These are phyloP conservation scores for Aphanomyces astaci DNA, from an alignment of 352 stramenopile species.

Conservation along the genomic window DNA sequence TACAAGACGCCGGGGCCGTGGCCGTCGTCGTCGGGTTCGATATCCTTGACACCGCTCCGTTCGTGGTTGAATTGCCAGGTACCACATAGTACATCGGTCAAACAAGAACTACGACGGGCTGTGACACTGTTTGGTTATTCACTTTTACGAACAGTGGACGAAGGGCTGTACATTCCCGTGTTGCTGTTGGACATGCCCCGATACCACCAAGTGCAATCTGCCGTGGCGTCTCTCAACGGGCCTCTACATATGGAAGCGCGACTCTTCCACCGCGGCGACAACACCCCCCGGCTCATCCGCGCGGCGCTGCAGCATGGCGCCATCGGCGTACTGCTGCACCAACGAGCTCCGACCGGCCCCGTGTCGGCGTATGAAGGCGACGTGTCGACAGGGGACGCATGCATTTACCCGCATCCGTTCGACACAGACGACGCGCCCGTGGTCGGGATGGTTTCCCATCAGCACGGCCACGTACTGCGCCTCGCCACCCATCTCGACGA, in stretches of 20 bases:
- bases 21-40: slow-evolving; percentile 55
- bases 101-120: too few species aligned
- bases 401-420: not conserved
- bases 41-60: slow-evolving; percentile 47
- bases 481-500: slow-evolving; percentile 25
- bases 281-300: slow-evolving; percentile 14
- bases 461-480: slow-evolving; percentile 27
- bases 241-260: slow-evolving; percentile 19
- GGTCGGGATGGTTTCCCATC: slow-evolving; percentile 36
- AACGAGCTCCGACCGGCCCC: not conserved
- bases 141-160: slow-evolving; percentile 28
- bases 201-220: not conserved
- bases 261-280: not conserved
- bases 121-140: not conserved
- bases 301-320: slow-evolving; percentile 16
- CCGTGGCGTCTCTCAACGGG: slow-evolving; percentile 4
- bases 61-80: slow-evolving; percentile 38
- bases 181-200: slow-evolving; percentile 36
- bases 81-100: not conserved
- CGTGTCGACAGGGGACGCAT: not conserved
- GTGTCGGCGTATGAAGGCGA: not conserved
- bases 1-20: slow-evolving; percentile 50
- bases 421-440: not conserved
- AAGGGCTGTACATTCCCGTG: slow-evolving; percentile 63
- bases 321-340: not conserved